Conservation (phyloP, 495 filamentous ascomycete genomes). For the Xylaria castorea region DNA sequence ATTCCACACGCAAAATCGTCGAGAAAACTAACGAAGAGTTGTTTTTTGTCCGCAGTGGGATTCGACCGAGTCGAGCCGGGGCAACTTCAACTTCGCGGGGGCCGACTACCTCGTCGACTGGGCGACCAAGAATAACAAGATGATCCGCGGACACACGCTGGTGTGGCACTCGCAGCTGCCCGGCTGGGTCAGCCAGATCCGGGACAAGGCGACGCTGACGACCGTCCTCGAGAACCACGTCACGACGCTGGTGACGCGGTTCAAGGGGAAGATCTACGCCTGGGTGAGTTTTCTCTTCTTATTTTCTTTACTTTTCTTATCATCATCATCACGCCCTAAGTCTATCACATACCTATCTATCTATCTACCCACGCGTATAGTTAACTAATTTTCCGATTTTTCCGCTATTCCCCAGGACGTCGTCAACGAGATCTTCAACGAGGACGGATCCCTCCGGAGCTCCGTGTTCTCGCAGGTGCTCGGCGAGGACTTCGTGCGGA, state of each 20-base stretch:
- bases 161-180: slow-evolving; percentile 72
- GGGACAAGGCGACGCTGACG: slow-evolving; percentile 57
- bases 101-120: slow-evolving; percentile 67
- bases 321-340: too few relatives aligned
- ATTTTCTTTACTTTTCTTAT: neutral
- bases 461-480: slow-evolving; percentile 66
- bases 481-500: slow-evolving; percentile 62
- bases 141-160: slow-evolving; percentile 68
- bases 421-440: slow-evolving; percentile 72
- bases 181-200: slow-evolving; percentile 63
- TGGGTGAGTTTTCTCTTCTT: slow-evolving; percentile 51
- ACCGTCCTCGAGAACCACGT: slow-evolving; percentile 66
- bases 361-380: too few relatives aligned
- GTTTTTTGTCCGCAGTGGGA: slow-evolving; percentile 52
- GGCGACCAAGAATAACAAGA: slow-evolving; percentile 61
- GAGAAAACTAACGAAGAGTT: slow-evolving; percentile 5
- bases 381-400: neutral
- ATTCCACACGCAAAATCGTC: neutral
- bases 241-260: slow-evolving; percentile 61
- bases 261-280: slow-evolving; percentile 66
- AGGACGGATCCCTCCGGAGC: slow-evolving; percentile 62
- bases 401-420: slow-evolving; percentile 57
- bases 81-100: slow-evolving; percentile 57
- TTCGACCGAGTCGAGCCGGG: slow-evolving; percentile 53
- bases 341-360: too few relatives aligned